Base-by-base conservation (phyloP, 2,329 filamentous ascomycete species). In the Stylonectria norvegica region DNA sequence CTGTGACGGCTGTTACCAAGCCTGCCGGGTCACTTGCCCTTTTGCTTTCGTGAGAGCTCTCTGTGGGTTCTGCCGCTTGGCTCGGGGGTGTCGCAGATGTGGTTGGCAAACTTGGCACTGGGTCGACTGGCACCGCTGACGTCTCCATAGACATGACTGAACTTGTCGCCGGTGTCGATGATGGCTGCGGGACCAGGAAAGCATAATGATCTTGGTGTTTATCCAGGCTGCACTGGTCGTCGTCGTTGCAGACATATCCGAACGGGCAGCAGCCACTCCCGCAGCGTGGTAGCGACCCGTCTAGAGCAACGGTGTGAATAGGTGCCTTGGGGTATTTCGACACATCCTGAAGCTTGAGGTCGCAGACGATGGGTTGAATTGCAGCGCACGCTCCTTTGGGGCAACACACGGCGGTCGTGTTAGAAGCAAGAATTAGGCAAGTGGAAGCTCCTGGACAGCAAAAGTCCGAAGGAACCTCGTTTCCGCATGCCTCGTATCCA, bases 361-460 rank as follows among this genome's bases (percentile, higher is more conserved):
- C 35, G 40, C 55, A 57, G 15, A 45, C 50, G 19, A 57, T 57
- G 9, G 55, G 49, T 14, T 48, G 11, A 20, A 57, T 57, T 12
- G 33, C 20, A 14, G 36, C 32, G 20, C 55, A 57, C 7, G 29
- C 39, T 5, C 47, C 52, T 22, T 52, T 42, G 18, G 55, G 55
- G 20, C 55, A 57, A 34, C 55, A 57, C 7, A 57, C 10, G 18
- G 43, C 38, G n/a, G 55, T 57, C 10, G 55, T 57, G 20, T 57
- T 56, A 25, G 55, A 50, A 29, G 55, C 55, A 27, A 57, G 44
- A 14, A 57, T 34, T 31, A 50, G 49, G 38, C 55, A 57, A 14
- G 31, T 25, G 4, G 47, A 45, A 14, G 43, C 29, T 6, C 37
- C 43, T 9, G 47, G 40, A 20, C 55, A 57, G 16, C 55, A 57